Percentiles rank a stretch among this genome's conserved stretches.
phyloP scores from a whole-genome alignment of 495 filamentous ascomycete species.

The Pyrenula aspistea region DNA sequence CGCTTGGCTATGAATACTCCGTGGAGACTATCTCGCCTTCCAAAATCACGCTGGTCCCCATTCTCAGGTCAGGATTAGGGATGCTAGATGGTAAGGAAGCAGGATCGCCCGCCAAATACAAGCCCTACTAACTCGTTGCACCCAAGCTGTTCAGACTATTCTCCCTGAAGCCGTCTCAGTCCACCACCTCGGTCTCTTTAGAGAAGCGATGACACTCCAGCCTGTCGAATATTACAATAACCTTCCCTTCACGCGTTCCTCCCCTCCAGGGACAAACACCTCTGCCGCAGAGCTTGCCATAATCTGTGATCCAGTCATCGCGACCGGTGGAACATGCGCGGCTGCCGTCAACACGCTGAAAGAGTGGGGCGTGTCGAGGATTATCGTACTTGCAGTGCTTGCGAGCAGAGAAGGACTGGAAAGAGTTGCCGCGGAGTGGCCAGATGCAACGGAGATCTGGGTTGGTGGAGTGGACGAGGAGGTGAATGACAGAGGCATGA shows the following conservation, averaged over 20 bases:
- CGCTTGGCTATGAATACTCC: slow-evolving; percentile 59
- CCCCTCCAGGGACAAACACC: slow-evolving; percentile 17
- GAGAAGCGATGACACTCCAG: slow-evolving; percentile 69
- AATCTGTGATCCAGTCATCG: slow-evolving; percentile 84
- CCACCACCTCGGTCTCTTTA: slow-evolving; percentile 89
- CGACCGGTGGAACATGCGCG: slow-evolving; percentile 78
- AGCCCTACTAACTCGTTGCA: too few relatives aligned
- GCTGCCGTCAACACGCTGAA: slow-evolving; percentile 80
- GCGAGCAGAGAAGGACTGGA: slow-evolving; percentile 54
- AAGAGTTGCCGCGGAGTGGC: slow-evolving; percentile 61
- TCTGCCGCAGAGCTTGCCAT: slow-evolving; percentile 55
- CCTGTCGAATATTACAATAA: slow-evolving; percentile 99
- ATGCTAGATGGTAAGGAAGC: slow-evolving; percentile 79
- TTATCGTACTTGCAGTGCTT: slow-evolving; percentile 69
- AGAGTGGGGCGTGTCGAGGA: slow-evolving; percentile 79
- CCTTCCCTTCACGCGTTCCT: slow-evolving; percentile 59
- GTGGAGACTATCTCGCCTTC: slow-evolving; percentile 46
- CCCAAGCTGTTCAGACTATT: slow-evolving; percentile 62
- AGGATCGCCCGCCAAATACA: neutral
- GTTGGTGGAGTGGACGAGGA: slow-evolving; percentile 66
- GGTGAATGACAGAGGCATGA: slow-evolving; percentile 70
- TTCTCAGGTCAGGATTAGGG: slow-evolving; percentile 76
- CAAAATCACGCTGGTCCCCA: slow-evolving; percentile 73
- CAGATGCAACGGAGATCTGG: slow-evolving; percentile 67
- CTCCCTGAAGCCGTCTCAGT: slow-evolving; percentile 73